Base-by-base conservation (phyloP, 495 filamentous ascomycete species). In the Trichoderma parareesei region DNA sequence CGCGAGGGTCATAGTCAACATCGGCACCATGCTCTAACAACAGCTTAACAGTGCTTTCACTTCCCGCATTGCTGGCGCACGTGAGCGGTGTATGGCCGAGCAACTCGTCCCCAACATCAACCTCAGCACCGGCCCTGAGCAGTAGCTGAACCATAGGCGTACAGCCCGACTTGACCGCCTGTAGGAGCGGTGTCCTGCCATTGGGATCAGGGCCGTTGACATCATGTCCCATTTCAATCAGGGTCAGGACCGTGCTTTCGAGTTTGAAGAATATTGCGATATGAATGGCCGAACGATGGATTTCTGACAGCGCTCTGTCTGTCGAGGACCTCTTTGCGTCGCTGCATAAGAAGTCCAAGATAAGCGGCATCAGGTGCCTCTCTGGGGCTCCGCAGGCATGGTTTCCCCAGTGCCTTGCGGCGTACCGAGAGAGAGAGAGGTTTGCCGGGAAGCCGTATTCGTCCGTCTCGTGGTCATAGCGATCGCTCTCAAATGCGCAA, bases 381-480 rank as follows among this genome's bases (percentile, higher is more conserved):
- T 49, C n/a, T 20, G n/a, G 14, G 18, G 46, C 16, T 9, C 3
- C 46, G 20, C n/a, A 16, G 18, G 46, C 14, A 20, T 49, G 46
- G 8, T 6, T 8, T n/a, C n/a, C 46, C 46, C 46, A 49, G 16
- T 27, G 2, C 0, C 8, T 27, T 18, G 46, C 46, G 9, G 46
- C 46, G 20, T 49, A 49, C 6, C 20, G 2, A 18, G n/a, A 49
- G n/a, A 27, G n/a, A 18, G 2, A 8, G n/a, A 2, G 13, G 16
- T n/a, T 18, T n/a, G 16, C 44, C n/a, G n/a, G n/a, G 6, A 18
- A n/a, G 2, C 18, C 44, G 61, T 73, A n/a, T n/a, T n/a, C 0
- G 13, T 48, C 8, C 14, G 46, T 49, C n/a, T n/a, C n/a, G n/a
- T n/a, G n/a, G 16, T 61, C 38, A 67, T 60, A 63, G 82, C 79